Percentiles rank a stretch among this genome's conserved stretches.
These are phyloP conservation scores for Fusarium sp. DNA, from an alignment of 2,329 filamentous ascomycete genomes.

Conservation along the genomic window DNA sequence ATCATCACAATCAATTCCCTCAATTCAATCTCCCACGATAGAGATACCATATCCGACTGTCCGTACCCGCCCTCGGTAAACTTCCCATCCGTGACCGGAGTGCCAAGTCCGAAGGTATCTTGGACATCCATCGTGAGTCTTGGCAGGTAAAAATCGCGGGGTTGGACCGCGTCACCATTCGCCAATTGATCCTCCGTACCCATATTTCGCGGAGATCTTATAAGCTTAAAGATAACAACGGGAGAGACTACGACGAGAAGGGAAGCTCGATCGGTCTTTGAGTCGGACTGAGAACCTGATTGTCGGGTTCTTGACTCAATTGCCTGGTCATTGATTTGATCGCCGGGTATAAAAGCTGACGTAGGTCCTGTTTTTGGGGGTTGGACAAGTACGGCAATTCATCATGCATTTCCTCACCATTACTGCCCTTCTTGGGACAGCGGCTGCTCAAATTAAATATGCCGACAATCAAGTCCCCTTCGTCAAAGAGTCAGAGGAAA, in stretches of 20 bases:
- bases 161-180: neutral
- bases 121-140: neutral
- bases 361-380: too few relatives aligned
- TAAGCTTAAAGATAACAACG: constrained; percentile 1
- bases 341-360: neutral
- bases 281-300: neutral
- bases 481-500: neutral
- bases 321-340: neutral
- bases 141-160: neutral
- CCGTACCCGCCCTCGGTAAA: neutral
- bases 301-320: neutral
- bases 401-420: neutral
- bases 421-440: neutral
- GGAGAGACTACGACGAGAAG: neutral
- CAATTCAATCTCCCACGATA: neutral
- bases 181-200: neutral
- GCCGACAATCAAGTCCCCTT: constrained; percentile 19
- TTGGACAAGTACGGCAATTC: neutral
- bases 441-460: constrained; percentile 9
- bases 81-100: neutral
- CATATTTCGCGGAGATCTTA: neutral
- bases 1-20: neutral
- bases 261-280: neutral
- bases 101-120: neutral
- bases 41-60: accelerated